Evolutionary conservation across 83 land plant species (phyloP).

Genomic region (Diphasiastrum complanatum): DNA sequence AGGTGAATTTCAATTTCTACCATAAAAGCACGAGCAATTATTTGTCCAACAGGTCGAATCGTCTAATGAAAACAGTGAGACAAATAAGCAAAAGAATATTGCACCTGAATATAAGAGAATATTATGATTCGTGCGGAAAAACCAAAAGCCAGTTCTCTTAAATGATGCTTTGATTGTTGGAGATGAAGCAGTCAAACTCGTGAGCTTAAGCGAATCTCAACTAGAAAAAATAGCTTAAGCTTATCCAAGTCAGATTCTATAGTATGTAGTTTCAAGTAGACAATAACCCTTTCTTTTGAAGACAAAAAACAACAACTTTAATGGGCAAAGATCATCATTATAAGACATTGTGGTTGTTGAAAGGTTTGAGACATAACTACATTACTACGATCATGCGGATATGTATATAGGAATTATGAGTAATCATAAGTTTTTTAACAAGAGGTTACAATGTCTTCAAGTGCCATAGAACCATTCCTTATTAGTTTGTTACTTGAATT

Average conservation of each 20-base stretch:
- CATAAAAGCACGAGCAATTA: constrained; percentile 18
- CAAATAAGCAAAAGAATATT: constrained; percentile 8
- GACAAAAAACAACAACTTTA: no score
- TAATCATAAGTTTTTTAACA: no score
- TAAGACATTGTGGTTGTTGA: no score
- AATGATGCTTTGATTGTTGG: constrained; percentile 47
- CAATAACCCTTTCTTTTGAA: background rate
- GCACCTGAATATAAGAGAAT: constrained; percentile 56
- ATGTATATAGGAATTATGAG: no score
- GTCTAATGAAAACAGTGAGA: constrained; percentile 13
- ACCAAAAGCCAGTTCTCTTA: constrained; percentile 43
- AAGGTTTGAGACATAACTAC: no score
- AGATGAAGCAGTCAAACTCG: constrained; percentile 59
- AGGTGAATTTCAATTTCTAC: constrained; percentile 57
- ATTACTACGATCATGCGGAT: no score
- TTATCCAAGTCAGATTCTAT: constrained; percentile 45
- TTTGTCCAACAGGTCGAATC: background rate
- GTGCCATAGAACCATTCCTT: no score
- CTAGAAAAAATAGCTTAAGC: constrained; percentile 48
- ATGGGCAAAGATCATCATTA: no score
- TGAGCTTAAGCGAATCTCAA: constrained; percentile 82
- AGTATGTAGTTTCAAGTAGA: constrained; percentile 33
- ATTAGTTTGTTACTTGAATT: no score
- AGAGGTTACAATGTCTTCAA: no score
- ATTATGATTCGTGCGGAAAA: constrained; percentile 74